Conservation (phyloP, 1,284 basidiomycete genomes). For the Naganishia sp. region DNA sequence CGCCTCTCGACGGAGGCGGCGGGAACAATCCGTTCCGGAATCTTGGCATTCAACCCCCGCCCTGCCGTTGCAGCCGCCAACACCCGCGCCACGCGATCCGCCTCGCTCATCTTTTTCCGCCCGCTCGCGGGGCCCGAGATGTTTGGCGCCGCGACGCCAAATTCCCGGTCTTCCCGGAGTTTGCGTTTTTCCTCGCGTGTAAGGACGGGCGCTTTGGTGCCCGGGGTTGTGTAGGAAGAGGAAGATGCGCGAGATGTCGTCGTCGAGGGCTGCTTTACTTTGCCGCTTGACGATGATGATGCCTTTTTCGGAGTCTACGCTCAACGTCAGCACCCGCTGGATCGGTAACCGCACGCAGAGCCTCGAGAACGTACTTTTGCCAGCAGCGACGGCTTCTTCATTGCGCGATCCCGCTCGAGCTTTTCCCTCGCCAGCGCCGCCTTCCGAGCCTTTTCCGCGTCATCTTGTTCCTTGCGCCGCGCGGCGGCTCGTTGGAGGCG, state of each 20-base stretch:
- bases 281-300: constrained; percentile 4
- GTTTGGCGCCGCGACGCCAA: constrained; percentile 20
- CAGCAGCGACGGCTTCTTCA: constrained; percentile 4
- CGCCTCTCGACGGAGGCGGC: not conserved
- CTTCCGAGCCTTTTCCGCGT: constrained; percentile 20
- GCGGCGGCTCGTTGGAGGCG: constrained; percentile 22
- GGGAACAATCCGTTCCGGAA: constrained; percentile 1
- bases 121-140: not conserved
- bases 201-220: constrained; percentile 22
- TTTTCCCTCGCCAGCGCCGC: constrained; percentile 15
- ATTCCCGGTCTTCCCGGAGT: constrained; percentile 19
- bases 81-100: constrained; percentile 22
- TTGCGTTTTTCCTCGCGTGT: constrained; percentile 25
- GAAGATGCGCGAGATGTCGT: constrained; percentile 1
- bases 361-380: constrained; percentile 8
- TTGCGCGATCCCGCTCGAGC: constrained; percentile 1
- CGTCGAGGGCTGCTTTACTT: not conserved
- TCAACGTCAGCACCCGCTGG: not conserved
- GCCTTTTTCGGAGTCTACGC: not conserved
- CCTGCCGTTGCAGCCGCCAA: constrained; percentile 23
- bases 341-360: not conserved
- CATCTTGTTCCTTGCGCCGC: constrained; percentile 30
- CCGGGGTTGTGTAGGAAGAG: not conserved
- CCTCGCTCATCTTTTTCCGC: constrained; percentile 13
- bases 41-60: constrained; percentile 26